A percentile compares a stretch with the other conserved stretches of the same genome.
These are phyloP conservation scores for Schwanniomyces etchellsii DNA, from an alignment of 1,139 yeast species.

Conservation along the genomic window DNA sequence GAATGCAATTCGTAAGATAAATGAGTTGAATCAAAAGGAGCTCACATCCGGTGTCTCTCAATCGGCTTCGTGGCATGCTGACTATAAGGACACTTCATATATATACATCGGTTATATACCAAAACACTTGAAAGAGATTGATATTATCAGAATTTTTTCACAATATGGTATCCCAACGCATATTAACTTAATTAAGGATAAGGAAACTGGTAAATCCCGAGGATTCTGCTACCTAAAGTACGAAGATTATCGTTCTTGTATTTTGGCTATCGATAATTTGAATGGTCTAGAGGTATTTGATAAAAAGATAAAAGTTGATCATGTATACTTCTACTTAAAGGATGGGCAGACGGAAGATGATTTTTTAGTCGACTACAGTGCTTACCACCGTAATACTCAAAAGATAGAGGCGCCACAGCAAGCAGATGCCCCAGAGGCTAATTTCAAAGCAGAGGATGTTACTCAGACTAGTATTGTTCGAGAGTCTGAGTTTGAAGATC, in stretches of 20 bases:
- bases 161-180: slow-evolving; percentile 89
- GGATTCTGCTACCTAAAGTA: slow-evolving; percentile 84
- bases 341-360: slow-evolving; percentile 47
- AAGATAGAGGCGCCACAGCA: slow-evolving; percentile 9
- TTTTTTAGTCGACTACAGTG: slow-evolving; percentile 27
- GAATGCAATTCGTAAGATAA: slow-evolving; percentile 46
- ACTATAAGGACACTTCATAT: slow-evolving; percentile 62
- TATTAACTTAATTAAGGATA: slow-evolving; percentile 65
- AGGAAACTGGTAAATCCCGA: slow-evolving; percentile 58
- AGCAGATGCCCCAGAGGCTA: slow-evolving; percentile 1
- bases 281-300: slow-evolving; percentile 67
- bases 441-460: slow-evolving; percentile 2
- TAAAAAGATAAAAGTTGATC: slow-evolving; percentile 63
- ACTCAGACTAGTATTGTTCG: slow-evolving; percentile 2
- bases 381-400: slow-evolving; percentile 2
- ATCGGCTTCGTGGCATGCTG: slow-evolving; percentile 84
- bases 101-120: slow-evolving; percentile 69
- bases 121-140: slow-evolving; percentile 61
- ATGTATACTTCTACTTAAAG: slow-evolving; percentile 57
- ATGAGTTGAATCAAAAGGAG: slow-evolving; percentile 63
- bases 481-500: slow-evolving; percentile 13
- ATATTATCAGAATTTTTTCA: slow-evolving; percentile 71
- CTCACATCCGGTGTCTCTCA: slow-evolving; percentile 53
- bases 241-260: slow-evolving; percentile 74
- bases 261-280: slow-evolving; percentile 84